Base-by-base conservation (phyloP, 2,329 filamentous ascomycete species). In the Geosmithia morbida region DNA sequence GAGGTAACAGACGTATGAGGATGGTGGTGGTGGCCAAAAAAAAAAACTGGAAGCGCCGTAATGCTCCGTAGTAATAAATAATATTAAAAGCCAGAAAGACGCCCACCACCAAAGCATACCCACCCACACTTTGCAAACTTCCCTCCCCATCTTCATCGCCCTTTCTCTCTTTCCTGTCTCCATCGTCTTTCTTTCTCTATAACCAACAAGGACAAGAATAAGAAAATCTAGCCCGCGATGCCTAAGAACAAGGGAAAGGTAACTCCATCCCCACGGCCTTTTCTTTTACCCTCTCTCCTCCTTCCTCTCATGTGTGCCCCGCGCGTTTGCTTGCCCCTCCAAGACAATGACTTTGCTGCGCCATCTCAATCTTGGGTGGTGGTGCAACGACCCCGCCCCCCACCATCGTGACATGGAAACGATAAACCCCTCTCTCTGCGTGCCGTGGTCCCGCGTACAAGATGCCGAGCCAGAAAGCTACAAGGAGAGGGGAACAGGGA, bases 191-290 rank as follows among this genome's bases (percentile, higher is more conserved):
- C 14, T 41, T 40, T 33, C 41, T 30, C 40, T 26, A 26, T 8
- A 5, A 26, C 22, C 22, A 8, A 26, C 22, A 26, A 48, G 41
- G 48, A 49, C 48, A 47, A 46, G 6, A 14, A n/a, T n/a, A n/a
- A 17, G 5, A 29, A 30, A 46, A 45, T 47, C 19, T 46, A 52
- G 56, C 10, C 52, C 49, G 53, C 53, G 52, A 96, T 96, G 89
- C 89, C 89, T 63, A 96, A 96, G 87, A 96, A 96, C 69, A 96
- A 96, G 83, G 89, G 89, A 89, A 96, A 95, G 74, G 88, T 94
- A 75, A 64, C 43, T 17, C 14, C 30, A 46, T 8, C 46, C n/a
- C n/a, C 29, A 13, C 42, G 40, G 49, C 41, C 45, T 48, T 37
- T 37, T 13, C 14, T 37, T 37, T 37, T 37, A 11, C 22, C 22